Evolutionary conservation across 164 flowering plant genomes (phyloP).

Genomic region (Umbilicus rupestris): DNA sequence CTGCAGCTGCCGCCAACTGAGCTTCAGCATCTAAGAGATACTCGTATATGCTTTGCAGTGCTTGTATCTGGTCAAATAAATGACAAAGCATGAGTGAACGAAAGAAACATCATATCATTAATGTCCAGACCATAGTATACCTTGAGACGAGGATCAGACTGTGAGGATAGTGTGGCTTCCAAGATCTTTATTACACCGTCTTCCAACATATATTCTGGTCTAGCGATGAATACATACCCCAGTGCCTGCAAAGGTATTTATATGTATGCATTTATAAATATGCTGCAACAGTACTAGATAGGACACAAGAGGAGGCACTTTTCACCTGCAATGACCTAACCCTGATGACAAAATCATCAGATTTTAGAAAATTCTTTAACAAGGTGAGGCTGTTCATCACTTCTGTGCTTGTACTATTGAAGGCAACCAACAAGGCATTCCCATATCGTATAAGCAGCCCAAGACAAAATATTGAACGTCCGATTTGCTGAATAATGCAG

Average conservation of each 20-base stretch:
- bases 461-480: slow-evolving; percentile 85
- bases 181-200: slow-evolving; percentile 64
- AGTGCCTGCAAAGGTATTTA: slow-evolving; percentile 47
- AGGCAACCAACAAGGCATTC: slow-evolving; percentile 35
- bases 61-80: slow-evolving; percentile 62
- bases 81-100: slow-evolving; percentile 10
- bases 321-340: slow-evolving; percentile 85
- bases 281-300: not conserved
- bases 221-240: slow-evolving; percentile 75
- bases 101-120: not conserved
- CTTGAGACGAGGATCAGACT: slow-evolving; percentile 67
- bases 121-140: slow-evolving; percentile 22
- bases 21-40: slow-evolving; percentile 93
- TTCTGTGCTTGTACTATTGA: slow-evolving; percentile 29
- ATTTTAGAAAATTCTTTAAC: slow-evolving; percentile 55
- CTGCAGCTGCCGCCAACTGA: slow-evolving; percentile 61
- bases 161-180: slow-evolving; percentile 59
- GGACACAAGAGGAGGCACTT: not conserved
- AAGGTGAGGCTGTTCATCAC: slow-evolving; percentile 39
- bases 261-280: slow-evolving; percentile 9
- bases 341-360: slow-evolving; percentile 63
- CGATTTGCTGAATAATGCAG: slow-evolving; percentile 52
- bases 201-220: slow-evolving; percentile 89
- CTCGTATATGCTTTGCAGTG: slow-evolving; percentile 77
- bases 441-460: slow-evolving; percentile 91